Percentiles rank a stretch among this genome's conserved stretches.
Evolutionary conservation across 1,284 basidiomycete species (phyloP).

Genomic region (Pascua sp.): DNA sequence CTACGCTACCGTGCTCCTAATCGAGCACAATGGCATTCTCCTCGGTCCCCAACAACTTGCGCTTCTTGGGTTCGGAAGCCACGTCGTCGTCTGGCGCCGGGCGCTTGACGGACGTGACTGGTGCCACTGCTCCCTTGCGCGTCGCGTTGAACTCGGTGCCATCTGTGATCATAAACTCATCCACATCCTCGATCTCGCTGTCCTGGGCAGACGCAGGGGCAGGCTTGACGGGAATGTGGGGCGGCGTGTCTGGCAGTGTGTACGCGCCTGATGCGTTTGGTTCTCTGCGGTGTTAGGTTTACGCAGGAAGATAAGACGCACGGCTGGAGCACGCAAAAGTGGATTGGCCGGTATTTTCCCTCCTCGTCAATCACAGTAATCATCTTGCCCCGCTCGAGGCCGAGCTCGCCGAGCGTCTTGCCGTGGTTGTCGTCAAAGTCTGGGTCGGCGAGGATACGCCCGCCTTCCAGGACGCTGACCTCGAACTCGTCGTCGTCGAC

Average conservation of each 20-base stretch:
- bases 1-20: neutral
- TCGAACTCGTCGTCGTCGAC: slow-evolving; percentile 63
- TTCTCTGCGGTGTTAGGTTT: neutral
- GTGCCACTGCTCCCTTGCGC: neutral
- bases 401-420: slow-evolving; percentile 43
- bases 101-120: slow-evolving; percentile 5
- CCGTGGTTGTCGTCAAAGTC: slow-evolving; percentile 46
- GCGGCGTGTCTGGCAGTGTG: slow-evolving; percentile 13
- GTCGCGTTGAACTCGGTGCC: neutral
- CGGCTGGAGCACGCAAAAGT: slow-evolving; percentile 68
- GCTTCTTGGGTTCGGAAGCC: slow-evolving; percentile 4
- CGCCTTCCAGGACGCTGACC: slow-evolving; percentile 73
- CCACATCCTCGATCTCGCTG: neutral
- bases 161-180: neutral
- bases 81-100: slow-evolving; percentile 6
- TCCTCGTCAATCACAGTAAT: slow-evolving; percentile 71
- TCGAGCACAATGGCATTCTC: slow-evolving; percentile 22
- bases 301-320: slow-evolving; percentile 51
- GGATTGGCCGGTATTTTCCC: slow-evolving; percentile 67
- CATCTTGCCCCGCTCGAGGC: slow-evolving; percentile 58
- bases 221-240: slow-evolving; percentile 12
- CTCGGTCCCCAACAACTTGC: slow-evolving; percentile 16
- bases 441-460: slow-evolving; percentile 51
- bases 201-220: slow-evolving; percentile 2
- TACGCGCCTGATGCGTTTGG: slow-evolving; percentile 2